phyloP scores from a whole-genome alignment of 257 asterid species.

The Solanum rostratum region DNA sequence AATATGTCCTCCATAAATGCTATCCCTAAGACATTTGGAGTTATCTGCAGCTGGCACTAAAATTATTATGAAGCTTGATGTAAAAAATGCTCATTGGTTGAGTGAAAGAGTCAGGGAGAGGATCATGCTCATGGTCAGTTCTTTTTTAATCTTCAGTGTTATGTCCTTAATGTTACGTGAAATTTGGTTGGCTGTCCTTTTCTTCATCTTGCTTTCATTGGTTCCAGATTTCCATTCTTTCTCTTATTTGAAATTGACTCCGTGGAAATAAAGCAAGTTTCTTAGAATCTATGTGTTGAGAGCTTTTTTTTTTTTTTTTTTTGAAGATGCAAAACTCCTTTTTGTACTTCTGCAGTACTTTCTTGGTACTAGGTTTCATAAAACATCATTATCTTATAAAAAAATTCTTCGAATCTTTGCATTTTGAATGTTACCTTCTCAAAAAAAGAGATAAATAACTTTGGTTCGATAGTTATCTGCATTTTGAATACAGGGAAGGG shows the following conservation, averaged over 20 bases:
- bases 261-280: neutral
- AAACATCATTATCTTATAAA: neutral
- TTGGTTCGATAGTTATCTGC: no score
- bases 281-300: neutral
- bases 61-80: slow-evolving; percentile 5
- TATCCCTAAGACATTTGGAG: neutral
- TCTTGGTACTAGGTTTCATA: neutral
- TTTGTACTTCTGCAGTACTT: neutral
- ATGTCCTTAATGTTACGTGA: neutral
- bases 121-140: slow-evolving; percentile 10
- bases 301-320: neutral
- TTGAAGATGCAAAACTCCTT: neutral
- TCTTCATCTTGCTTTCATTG: neutral
- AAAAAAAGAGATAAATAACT: no score
- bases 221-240: neutral
- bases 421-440: neutral
- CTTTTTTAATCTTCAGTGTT: neutral
- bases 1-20: neutral
- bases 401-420: neutral
- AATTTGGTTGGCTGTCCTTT: neutral
- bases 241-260: neutral
- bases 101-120: slow-evolving; percentile 12
- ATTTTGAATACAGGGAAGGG: neutral
- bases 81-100: slow-evolving; percentile 6
- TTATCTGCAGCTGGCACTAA: slow-evolving; percentile 6